A percentile compares a stretch with the other conserved stretches of the same genome.
Evolutionary conservation across 2,329 filamentous ascomycete species (phyloP).

Genomic region (Westerdykella aurantiaca): DNA sequence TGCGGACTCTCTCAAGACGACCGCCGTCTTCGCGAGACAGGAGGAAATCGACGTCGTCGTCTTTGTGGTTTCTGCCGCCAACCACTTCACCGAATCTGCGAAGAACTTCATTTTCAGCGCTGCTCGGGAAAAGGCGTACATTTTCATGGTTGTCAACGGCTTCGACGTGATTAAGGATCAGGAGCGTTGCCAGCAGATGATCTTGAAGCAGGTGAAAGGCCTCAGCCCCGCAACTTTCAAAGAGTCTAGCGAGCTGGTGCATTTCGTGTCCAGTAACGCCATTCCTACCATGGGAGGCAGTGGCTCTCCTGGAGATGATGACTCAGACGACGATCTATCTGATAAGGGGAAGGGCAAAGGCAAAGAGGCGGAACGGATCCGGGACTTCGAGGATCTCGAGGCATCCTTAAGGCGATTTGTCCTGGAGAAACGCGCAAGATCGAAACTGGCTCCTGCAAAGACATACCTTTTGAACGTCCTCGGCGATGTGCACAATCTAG

Average conservation of each 20-base stretch:
- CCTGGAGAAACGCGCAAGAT: slow-evolving; percentile 88
- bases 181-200: slow-evolving; percentile 83
- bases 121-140: slow-evolving; percentile 93
- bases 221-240: slow-evolving; percentile 93
- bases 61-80: slow-evolving; percentile 94
- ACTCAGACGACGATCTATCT: slow-evolving; percentile 40
- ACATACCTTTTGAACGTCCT: slow-evolving; percentile 93
- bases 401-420: slow-evolving; percentile 87
- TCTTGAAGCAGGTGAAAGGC: slow-evolving; percentile 78
- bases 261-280: slow-evolving; percentile 96
- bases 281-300: slow-evolving; percentile 60
- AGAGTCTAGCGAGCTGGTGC: slow-evolving; percentile 85
- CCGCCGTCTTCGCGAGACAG: slow-evolving; percentile 91
- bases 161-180: slow-evolving; percentile 94
- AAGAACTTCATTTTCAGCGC: slow-evolving; percentile 96
- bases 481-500: slow-evolving; percentile 76
- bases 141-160: slow-evolving; percentile 98
- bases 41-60: slow-evolving; percentile 99
- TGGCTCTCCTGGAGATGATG: slow-evolving; percentile 29
- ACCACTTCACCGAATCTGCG: slow-evolving; percentile 96
- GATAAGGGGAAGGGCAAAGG: slow-evolving; percentile 64
- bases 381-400: slow-evolving; percentile 86
- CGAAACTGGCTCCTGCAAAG: slow-evolving; percentile 90
- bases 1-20: slow-evolving; percentile 93
- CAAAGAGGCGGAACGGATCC: slow-evolving; percentile 67